Percentiles rank a stretch among this genome's conserved stretches.
Conservation (phyloP, 148 eudicot genomes). For the Cornus florida region DNA sequence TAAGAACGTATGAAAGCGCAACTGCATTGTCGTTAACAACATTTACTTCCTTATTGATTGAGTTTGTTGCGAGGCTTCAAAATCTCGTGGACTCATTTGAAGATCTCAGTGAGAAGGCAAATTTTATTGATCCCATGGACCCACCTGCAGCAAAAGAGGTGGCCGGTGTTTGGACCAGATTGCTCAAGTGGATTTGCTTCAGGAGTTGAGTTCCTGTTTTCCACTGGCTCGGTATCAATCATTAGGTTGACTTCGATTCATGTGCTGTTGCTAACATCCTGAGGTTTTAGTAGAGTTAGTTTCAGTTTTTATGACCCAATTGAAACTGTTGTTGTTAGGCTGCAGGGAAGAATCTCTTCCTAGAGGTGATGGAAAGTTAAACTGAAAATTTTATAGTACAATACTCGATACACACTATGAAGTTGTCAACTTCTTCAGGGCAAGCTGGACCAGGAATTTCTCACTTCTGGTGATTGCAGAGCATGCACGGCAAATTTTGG, state of each 20-base stretch:
- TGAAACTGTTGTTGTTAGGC: not conserved
- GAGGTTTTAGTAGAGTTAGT: not conserved
- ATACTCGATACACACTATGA: too few species aligned
- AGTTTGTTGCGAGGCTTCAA: conserved; percentile 24
- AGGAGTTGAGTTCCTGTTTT: not conserved
- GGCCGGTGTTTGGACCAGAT: conserved; percentile 7
- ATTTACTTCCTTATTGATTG: conserved; percentile 17
- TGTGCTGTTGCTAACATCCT: not conserved
- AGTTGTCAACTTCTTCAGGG: too few species aligned
- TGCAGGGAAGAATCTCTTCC: not conserved
- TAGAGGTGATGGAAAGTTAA: not conserved
- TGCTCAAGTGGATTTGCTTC: not conserved
- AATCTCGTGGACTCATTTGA: conserved; percentile 20
- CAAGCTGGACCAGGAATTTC: too few species aligned
- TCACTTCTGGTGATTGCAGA: too few species aligned
- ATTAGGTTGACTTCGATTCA: not conserved
- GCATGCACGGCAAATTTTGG: too few species aligned
- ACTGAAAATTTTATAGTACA: too few species aligned
- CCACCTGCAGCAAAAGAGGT: not conserved
- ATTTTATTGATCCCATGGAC: conserved; percentile 12
- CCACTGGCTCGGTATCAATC: not conserved
- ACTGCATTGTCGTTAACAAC: conserved; percentile 17
- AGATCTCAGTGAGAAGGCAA: conserved; percentile 20
- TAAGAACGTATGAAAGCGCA: conserved; percentile 21
- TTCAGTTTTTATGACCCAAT: not conserved